Evolutionary conservation across 73 alveolate genomes (phyloP).

Genomic region (Effrenium voratum): DNA sequence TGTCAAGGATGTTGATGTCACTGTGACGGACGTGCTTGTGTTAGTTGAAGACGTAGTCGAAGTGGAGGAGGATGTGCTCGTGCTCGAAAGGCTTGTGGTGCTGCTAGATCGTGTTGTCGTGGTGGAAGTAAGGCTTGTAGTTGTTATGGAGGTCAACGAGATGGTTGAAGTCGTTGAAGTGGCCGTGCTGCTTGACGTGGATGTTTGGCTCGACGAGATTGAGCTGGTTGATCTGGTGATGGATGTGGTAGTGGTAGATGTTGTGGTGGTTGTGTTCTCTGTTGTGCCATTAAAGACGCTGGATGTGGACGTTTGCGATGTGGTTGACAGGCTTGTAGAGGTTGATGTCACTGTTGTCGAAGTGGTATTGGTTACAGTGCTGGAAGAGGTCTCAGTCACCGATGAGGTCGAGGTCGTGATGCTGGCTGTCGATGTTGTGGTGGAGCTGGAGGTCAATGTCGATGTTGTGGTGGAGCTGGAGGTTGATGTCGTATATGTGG

Average conservation of each 20-base stretch:
- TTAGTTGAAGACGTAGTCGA: not conserved
- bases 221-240: not conserved
- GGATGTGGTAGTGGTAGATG: constrained; percentile 10
- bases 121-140: no score
- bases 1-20: not conserved
- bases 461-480: no score
- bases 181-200: not conserved
- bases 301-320: no score
- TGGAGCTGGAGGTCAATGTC: no score
- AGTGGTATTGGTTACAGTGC: not conserved
- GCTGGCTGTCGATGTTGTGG: no score
- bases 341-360: constrained; percentile 9
- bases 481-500: no score
- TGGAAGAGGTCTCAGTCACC: no score
- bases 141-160: no score
- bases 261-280: constrained; percentile 24
- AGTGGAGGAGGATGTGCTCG: not conserved
- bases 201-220: not conserved
- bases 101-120: no score
- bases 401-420: no score
- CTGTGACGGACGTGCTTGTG: constrained; percentile 1
- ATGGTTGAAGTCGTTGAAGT: constrained; percentile 7
- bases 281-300: not conserved
- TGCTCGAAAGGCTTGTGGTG: not conserved
- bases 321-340: not conserved